These are phyloP conservation scores for Curvularia spicifera DNA, from an alignment of 2,329 filamentous ascomycete genomes.

Conservation along the genomic window DNA sequence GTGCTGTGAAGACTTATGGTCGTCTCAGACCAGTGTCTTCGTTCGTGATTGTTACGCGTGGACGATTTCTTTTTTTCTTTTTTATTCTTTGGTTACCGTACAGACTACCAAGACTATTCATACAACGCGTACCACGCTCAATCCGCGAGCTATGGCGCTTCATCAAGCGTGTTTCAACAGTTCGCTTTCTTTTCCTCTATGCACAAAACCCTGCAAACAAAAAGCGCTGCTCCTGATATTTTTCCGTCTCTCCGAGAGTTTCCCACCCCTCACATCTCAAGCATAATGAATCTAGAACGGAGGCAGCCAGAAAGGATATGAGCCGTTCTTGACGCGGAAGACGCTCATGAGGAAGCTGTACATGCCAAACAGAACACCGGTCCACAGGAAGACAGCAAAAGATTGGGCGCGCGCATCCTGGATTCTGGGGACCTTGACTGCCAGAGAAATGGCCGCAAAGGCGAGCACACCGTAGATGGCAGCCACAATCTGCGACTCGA, in stretches of 20 bases:
- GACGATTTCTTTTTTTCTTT: neutral
- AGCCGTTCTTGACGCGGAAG: slow-evolving; percentile 92
- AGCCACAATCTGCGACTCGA: slow-evolving; percentile 95
- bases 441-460: slow-evolving; percentile 89
- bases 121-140: slow-evolving; percentile 2
- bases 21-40: too few relatives aligned
- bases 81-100: slow-evolving; percentile 3
- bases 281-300: slow-evolving; percentile 68
- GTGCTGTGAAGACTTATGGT: neutral
- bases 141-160: neutral
- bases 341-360: slow-evolving; percentile 95
- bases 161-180: neutral
- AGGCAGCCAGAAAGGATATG: slow-evolving; percentile 92
- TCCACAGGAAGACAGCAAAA: slow-evolving; percentile 81
- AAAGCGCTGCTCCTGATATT: neutral
- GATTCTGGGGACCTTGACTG: slow-evolving; percentile 90
- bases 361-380: slow-evolving; percentile 74
- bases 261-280: neutral
- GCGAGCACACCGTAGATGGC: slow-evolving; percentile 84
- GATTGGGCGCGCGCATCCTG: slow-evolving; percentile 78
- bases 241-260: neutral
- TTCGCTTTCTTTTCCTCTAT: neutral
- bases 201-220: neutral
- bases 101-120: neutral
- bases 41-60: too few relatives aligned